A percentile compares a stretch with the other conserved stretches of the same genome.
Evolutionary conservation across 2,329 filamentous ascomycete genomes (phyloP).

Genomic region (Colletotrichum chlorophyti): DNA sequence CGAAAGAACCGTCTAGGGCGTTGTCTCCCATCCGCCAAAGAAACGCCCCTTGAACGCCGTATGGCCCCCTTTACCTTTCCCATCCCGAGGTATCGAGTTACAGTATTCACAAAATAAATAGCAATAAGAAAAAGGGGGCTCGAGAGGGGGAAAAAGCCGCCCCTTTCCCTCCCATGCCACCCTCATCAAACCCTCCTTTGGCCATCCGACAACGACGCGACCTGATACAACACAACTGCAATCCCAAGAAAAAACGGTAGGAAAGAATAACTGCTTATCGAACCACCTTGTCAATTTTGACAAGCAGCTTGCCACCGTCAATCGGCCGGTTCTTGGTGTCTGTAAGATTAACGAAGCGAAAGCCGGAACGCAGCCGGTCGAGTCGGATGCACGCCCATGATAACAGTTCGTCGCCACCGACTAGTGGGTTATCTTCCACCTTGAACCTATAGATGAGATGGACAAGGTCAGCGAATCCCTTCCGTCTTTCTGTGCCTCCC

Average conservation of each 20-base stretch:
- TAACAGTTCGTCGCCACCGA: constrained; percentile 47
- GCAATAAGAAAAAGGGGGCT: too few relatives aligned
- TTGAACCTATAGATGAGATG: constrained; percentile 53
- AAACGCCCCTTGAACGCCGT: constrained; percentile 9
- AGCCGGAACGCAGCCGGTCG: constrained; percentile 61
- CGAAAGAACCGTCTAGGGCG: too few relatives aligned
- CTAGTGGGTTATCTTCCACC: constrained; percentile 55
- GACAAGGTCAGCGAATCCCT: constrained; percentile 33
- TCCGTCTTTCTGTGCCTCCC: background rate
- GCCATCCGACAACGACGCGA: constrained; percentile 9
- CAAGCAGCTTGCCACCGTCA: constrained; percentile 55
- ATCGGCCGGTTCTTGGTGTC: constrained; percentile 53
- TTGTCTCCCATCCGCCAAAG: too few relatives aligned
- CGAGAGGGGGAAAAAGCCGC: too few relatives aligned
- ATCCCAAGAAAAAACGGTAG: constrained; percentile 4
- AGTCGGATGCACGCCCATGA: constrained; percentile 67
- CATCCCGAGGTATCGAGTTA: constrained; percentile 6
- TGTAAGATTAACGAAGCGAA: constrained; percentile 59
- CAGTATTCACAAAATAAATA: too few relatives aligned
- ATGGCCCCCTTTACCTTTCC: background rate
- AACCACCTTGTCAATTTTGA: constrained; percentile 58
- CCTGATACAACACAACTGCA: too few relatives aligned
- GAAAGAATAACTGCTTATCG: constrained; percentile 39
- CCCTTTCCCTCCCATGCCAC: too few relatives aligned
- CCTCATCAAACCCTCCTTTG: background rate